These are phyloP conservation scores for Setaria italica DNA, from an alignment of 202 grass and related monocot genomes.

Conservation along the genomic window DNA sequence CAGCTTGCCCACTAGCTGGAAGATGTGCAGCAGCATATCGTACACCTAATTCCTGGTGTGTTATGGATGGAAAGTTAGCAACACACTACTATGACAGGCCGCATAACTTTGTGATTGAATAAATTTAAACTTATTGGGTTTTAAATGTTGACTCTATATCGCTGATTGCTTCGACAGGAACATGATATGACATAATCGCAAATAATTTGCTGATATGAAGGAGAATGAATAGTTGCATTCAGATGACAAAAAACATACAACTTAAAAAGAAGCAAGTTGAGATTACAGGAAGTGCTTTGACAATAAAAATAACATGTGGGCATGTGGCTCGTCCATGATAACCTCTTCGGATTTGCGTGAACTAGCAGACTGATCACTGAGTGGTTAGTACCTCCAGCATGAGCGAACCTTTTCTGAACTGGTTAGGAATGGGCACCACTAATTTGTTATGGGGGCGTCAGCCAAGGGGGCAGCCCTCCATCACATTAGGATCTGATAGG, in stretches of 20 bases:
- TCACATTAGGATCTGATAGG: too few relatives aligned
- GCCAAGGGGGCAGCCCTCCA: too few relatives aligned
- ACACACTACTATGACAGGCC: not conserved
- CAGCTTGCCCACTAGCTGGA: not conserved
- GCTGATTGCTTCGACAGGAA: not conserved
- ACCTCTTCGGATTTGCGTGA: too few relatives aligned
- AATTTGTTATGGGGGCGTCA: too few relatives aligned
- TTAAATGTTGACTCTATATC: not conserved
- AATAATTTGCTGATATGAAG: not conserved
- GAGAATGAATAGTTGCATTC: not conserved
- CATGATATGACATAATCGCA: not conserved
- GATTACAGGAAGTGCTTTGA: not conserved
- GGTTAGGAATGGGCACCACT: too few relatives aligned
- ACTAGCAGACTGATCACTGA: not conserved
- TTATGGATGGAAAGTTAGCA: not conserved
- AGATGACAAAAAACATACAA: not conserved
- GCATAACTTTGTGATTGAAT: not conserved
- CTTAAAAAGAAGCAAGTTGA: not conserved
- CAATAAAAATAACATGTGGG: not conserved
- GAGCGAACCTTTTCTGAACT: too few relatives aligned
- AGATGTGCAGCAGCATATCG: conserved; percentile 27
- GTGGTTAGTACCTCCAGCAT: too few relatives aligned
- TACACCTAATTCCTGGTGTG: conserved; percentile 3
- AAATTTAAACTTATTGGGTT: not conserved
- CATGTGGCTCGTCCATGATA: too few relatives aligned